A percentile compares a stretch with the other conserved stretches of the same genome.
Evolutionary conservation across 1,284 basidiomycete species (phyloP).

Genomic region (Malassezia vespertilionis): DNA sequence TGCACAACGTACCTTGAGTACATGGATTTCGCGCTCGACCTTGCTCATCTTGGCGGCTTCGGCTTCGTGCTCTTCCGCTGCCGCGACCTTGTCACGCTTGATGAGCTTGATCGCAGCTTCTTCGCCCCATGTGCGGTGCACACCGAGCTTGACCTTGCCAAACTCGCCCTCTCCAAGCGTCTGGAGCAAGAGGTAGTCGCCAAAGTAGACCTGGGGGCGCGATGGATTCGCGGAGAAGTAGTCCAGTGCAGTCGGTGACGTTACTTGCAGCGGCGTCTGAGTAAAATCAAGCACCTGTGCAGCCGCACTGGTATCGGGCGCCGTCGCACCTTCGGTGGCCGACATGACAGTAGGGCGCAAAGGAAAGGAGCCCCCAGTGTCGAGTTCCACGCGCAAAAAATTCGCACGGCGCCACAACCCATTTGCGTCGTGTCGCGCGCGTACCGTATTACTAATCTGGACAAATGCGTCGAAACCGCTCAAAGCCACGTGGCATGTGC

Average conservation of each 20-base stretch:
- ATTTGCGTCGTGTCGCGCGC: slow-evolving; percentile 12
- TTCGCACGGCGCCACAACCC: slow-evolving; percentile 10
- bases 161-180: slow-evolving; percentile 80
- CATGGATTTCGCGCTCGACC: slow-evolving; percentile 94
- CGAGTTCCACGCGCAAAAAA: too few relatives aligned
- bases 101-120: slow-evolving; percentile 99
- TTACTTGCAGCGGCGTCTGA: slow-evolving; percentile 33
- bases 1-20: slow-evolving; percentile 63
- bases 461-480: slow-evolving; percentile 17
- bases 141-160: slow-evolving; percentile 95
- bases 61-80: slow-evolving; percentile 48
- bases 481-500: slow-evolving; percentile 8
- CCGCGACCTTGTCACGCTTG: slow-evolving; percentile 80
- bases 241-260: slow-evolving; percentile 42
- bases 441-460: slow-evolving; percentile 5
- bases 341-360: too few relatives aligned
- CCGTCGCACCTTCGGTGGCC: too few relatives aligned
- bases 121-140: slow-evolving; percentile 84
- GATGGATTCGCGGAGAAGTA: slow-evolving; percentile 47
- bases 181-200: slow-evolving; percentile 45
- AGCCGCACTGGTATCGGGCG: too few relatives aligned
- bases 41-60: slow-evolving; percentile 68
- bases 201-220: slow-evolving; percentile 47
- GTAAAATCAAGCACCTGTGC: too few relatives aligned
- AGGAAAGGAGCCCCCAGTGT: too few relatives aligned